A percentile compares a stretch with the other conserved stretches of the same genome.
Evolutionary conservation across 129 eudicot genomes (phyloP).

Genomic region (Flaveria robusta): DNA sequence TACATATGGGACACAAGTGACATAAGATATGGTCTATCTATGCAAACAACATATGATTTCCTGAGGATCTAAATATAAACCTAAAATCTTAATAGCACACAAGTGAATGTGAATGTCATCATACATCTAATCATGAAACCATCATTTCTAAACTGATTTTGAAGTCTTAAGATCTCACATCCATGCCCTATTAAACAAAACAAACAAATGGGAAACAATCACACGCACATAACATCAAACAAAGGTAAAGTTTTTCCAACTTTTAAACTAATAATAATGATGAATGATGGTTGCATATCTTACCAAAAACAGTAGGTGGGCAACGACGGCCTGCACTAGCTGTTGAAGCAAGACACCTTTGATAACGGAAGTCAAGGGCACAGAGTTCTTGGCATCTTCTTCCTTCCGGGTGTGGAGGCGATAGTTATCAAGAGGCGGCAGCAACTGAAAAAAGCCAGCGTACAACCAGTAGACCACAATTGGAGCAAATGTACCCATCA

Average conservation of each 20-base stretch:
- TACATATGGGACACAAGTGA: not conserved
- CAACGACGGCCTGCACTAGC: constrained; percentile 66
- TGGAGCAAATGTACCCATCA: constrained; percentile 87
- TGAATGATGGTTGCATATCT: too few species aligned
- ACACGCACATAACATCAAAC: not conserved
- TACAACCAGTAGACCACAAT: constrained; percentile 73
- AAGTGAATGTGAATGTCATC: not conserved
- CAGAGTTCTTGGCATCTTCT: constrained; percentile 59
- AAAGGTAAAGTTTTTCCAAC: not conserved
- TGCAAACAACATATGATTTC: not conserved
- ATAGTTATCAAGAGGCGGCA: constrained; percentile 65
- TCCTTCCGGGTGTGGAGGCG: constrained; percentile 67
- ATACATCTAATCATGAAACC: not conserved
- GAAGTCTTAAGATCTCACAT: not conserved
- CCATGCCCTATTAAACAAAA: not conserved
- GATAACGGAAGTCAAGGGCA: constrained; percentile 52
- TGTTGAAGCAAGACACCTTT: constrained; percentile 80
- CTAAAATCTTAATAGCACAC: not conserved
- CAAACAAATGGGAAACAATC: not conserved
- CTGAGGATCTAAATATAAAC: not conserved
- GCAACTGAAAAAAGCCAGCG: constrained; percentile 67
- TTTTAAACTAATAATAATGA: too few species aligned
- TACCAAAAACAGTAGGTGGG: constrained; percentile 65
- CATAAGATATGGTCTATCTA: not conserved
- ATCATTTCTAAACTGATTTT: not conserved